phyloP scores from a whole-genome alignment of 345 rosid genomes.

The Rhodomyrtus tomentosa region DNA sequence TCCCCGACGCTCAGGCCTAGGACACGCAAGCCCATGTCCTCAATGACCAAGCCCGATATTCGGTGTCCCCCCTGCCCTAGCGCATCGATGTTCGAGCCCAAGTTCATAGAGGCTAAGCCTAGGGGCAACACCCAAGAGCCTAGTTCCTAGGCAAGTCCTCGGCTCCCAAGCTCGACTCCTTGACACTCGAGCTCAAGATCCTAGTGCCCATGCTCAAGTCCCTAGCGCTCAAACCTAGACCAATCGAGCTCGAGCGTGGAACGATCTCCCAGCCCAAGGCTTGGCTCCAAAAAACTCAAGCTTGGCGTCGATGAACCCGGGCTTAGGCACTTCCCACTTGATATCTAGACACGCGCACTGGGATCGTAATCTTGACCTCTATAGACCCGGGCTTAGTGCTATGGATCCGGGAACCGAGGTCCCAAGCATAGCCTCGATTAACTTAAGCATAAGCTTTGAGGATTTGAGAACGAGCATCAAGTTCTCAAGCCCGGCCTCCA shows the following conservation, averaged over 20 bases:
- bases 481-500: background rate
- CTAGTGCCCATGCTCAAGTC: background rate
- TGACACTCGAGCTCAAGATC: rapidly evolving
- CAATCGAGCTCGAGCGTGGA: background rate
- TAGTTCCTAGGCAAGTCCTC: background rate
- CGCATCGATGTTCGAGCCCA: background rate
- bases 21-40: too few relatives aligned
- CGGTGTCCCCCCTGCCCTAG: background rate
- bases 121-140: background rate
- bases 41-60: background rate
- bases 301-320: background rate
- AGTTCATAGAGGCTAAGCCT: background rate
- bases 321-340: background rate
- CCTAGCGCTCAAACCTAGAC: rapidly evolving
- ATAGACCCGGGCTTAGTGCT: background rate
- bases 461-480: background rate
- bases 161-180: rapidly evolving
- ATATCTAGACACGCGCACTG: background rate
- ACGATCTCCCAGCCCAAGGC: background rate
- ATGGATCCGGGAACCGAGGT: rapidly evolving
- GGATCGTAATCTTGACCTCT: background rate
- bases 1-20: rapidly evolving
- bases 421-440: background rate
- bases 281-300: background rate
- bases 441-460: background rate